These are phyloP conservation scores for Nannizziopsis arthrosporioides DNA, from an alignment of 2,329 filamentous ascomycete genomes.

Conservation along the genomic window DNA sequence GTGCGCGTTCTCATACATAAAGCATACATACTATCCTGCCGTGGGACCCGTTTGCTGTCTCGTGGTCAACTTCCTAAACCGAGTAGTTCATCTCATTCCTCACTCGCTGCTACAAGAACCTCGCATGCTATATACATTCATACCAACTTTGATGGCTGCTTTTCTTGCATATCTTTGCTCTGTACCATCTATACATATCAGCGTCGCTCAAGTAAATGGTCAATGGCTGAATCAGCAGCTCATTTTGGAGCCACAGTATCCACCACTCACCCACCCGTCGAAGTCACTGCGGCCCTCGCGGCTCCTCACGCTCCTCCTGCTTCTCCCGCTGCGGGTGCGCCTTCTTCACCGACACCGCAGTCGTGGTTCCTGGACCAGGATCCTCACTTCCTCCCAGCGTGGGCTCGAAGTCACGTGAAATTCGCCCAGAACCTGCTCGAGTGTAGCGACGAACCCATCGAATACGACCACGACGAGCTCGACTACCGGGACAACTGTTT, in stretches of 20 bases:
- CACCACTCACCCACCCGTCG: background rate
- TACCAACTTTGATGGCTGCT: slow-evolving; percentile 10
- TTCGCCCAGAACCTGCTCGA: slow-evolving; percentile 32
- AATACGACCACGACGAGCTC: slow-evolving; percentile 34
- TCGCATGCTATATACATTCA: background rate
- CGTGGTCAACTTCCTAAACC: slow-evolving; percentile 9
- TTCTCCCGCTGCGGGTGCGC: background rate
- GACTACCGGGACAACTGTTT: slow-evolving; percentile 35
- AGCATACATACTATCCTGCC: too few relatives aligned
- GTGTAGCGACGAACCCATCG: slow-evolving; percentile 31
- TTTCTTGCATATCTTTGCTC: background rate
- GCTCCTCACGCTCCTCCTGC: background rate
- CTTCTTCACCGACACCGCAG: background rate
- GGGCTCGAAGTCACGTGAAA: slow-evolving; percentile 29
- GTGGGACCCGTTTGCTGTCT: background rate
- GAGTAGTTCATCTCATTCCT: background rate
- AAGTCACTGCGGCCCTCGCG: background rate
- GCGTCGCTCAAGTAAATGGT: slow-evolving; percentile 5
- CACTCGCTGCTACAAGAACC: background rate
- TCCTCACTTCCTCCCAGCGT: slow-evolving; percentile 26
- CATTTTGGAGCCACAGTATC: slow-evolving; percentile 4
- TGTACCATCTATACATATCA: background rate
- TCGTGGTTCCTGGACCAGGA: slow-evolving; percentile 9
- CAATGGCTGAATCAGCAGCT: slow-evolving; percentile 10
- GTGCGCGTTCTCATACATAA: too few relatives aligned